Percentiles rank a stretch among this genome's conserved stretches.
Conservation (phyloP, 192 early-diverging fungal genomes). For the Phlyctochytrium arcticum region DNA sequence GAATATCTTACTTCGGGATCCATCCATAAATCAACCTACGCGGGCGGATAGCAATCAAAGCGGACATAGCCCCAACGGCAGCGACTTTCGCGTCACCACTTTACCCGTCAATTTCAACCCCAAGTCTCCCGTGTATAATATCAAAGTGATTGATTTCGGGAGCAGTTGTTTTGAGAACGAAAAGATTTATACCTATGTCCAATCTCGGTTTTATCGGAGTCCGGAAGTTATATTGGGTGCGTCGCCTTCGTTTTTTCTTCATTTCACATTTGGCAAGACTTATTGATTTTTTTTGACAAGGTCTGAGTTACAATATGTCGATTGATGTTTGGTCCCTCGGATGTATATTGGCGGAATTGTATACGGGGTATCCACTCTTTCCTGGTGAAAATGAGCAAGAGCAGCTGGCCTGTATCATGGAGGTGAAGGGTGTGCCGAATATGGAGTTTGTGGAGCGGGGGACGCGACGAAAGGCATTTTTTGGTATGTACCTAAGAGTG, state of each 20-base stretch:
- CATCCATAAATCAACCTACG: conserved; percentile 36
- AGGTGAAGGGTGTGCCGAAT: conserved; percentile 80
- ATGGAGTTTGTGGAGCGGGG: conserved; percentile 71
- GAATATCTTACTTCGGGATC: conserved; percentile 81
- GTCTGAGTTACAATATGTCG: conserved; percentile 75
- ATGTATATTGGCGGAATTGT: conserved; percentile 89
- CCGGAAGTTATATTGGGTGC: conserved; percentile 95
- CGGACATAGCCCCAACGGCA: neutral
- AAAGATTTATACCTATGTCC: conserved; percentile 97
- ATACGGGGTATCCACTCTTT: conserved; percentile 82
- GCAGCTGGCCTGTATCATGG: conserved; percentile 93
- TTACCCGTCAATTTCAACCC: too few species aligned
- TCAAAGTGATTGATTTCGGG: conserved; percentile 99
- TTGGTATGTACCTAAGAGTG: conserved; percentile 57
- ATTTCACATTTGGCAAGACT: neutral
- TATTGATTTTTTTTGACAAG: conserved; percentile 1
- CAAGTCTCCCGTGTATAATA: conserved; percentile 36
- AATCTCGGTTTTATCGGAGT: conserved; percentile 92
- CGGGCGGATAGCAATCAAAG: conserved; percentile 25
- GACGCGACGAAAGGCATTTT: conserved; percentile 79
- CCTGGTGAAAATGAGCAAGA: conserved; percentile 98
- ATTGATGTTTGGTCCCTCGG: conserved; percentile 99
- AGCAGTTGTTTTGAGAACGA: conserved; percentile 90
- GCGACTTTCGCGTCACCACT: too few species aligned
- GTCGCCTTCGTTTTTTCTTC: neutral